Conservation (phyloP, 305 asterid species). For the Ajuga reptans region DNA sequence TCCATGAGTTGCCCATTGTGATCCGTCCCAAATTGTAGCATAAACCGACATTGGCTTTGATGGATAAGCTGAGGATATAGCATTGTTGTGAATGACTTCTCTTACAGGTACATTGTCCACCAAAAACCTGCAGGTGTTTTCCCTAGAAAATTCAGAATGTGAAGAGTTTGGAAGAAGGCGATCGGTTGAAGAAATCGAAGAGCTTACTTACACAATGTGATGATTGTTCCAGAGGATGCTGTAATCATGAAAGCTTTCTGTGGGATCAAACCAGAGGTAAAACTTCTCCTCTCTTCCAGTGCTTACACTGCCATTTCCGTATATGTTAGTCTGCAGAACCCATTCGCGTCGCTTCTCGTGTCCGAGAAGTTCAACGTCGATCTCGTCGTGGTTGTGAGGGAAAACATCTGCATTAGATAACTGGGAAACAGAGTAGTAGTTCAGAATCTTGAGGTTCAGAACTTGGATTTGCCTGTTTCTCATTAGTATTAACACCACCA, state of each 20-base stretch:
- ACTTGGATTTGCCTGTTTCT: neutral
- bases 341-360: conserved; percentile 68
- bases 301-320: conserved; percentile 80
- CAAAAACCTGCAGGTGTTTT: conserved; percentile 42
- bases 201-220: conserved; percentile 65
- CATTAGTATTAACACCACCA: too few relatives aligned
- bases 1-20: conserved; percentile 85
- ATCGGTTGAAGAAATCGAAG: neutral
- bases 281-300: conserved; percentile 85
- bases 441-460: neutral
- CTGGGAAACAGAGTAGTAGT: conserved; percentile 30
- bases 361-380: conserved; percentile 74
- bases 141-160: neutral
- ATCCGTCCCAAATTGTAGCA: conserved; percentile 75
- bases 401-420: conserved; percentile 59
- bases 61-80: conserved; percentile 52
- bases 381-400: conserved; percentile 76
- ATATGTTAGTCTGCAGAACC: conserved; percentile 79
- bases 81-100: conserved; percentile 50
- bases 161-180: neutral
- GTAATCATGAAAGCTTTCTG: conserved; percentile 54
- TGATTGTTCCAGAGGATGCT: conserved; percentile 75
- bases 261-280: conserved; percentile 89
- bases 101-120: conserved; percentile 70
- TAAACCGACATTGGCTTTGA: conserved; percentile 69